Conservation (phyloP, 345 rosid genomes). For the Eucalyptus grandis region DNA sequence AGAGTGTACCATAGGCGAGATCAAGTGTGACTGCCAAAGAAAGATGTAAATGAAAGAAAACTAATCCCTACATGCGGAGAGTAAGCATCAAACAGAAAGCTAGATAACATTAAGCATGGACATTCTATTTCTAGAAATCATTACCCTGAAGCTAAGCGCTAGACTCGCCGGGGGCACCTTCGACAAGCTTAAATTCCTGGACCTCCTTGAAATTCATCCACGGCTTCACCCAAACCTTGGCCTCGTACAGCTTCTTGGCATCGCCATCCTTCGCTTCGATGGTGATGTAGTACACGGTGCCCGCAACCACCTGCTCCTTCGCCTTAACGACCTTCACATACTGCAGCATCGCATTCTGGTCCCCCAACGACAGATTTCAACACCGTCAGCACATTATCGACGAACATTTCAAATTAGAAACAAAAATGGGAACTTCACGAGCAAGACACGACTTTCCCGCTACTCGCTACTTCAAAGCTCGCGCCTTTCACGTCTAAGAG, state of each 20-base stretch:
- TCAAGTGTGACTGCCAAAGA: background rate
- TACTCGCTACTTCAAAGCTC: background rate
- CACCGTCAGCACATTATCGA: background rate
- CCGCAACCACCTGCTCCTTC: constrained; percentile 78
- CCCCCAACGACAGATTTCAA: background rate
- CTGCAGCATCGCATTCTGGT: constrained; percentile 51
- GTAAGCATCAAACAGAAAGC: background rate
- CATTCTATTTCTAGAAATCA: background rate
- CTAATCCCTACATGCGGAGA: background rate
- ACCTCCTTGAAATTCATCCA: constrained; percentile 79
- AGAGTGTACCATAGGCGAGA: background rate
- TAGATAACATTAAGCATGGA: background rate
- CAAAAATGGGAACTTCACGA: background rate
- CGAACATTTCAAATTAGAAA: background rate
- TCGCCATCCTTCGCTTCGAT: constrained; percentile 68
- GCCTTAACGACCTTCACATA: constrained; percentile 43
- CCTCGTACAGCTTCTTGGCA: constrained; percentile 54
- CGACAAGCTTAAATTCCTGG: constrained; percentile 56
- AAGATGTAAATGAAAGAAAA: background rate
- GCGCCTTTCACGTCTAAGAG: background rate
- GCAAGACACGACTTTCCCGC: background rate
- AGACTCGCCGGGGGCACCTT: constrained; percentile 13
- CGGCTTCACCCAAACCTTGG: constrained; percentile 84
- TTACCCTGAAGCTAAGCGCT: constrained; percentile 5
- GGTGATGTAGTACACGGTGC: constrained; percentile 56